These are phyloP conservation scores for Trichosporon asahii DNA, from an alignment of 1,284 basidiomycete genomes.

Conservation along the genomic window DNA sequence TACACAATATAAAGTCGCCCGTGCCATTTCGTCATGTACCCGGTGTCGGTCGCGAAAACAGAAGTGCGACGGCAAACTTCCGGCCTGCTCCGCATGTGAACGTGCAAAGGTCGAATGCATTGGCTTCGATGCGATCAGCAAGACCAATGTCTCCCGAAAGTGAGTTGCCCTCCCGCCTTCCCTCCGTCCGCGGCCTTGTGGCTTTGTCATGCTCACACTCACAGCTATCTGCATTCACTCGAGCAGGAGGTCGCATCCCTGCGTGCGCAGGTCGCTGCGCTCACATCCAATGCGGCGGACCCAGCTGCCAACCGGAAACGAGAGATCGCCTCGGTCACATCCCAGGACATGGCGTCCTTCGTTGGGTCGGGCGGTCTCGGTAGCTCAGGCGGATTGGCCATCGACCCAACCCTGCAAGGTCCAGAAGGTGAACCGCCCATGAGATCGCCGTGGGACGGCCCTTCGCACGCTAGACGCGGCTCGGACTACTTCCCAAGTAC, in stretches of 20 bases:
- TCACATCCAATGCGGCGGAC: conserved; percentile 28
- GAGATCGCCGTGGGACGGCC: conserved; percentile 24
- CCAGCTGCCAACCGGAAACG: conserved; percentile 29
- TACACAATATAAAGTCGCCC: conserved; percentile 48
- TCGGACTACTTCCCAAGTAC: conserved; percentile 35
- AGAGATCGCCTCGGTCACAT: conserved; percentile 29
- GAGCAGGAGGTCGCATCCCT: conserved; percentile 51
- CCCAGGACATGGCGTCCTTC: conserved; percentile 30
- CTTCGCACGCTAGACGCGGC: conserved; percentile 22
- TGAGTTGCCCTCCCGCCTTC: conserved; percentile 27
- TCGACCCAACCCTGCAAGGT: conserved; percentile 26
- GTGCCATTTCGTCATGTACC: conserved; percentile 53
- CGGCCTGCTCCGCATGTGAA: conserved; percentile 49
- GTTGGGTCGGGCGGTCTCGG: conserved; percentile 15
- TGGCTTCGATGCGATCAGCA: conserved; percentile 53
- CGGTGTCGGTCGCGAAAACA: conserved; percentile 51
- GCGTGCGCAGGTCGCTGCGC: conserved; percentile 45
- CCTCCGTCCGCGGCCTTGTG: background rate
- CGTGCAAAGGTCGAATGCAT: conserved; percentile 54
- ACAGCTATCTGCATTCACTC: conserved; percentile 51
- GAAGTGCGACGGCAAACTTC: conserved; percentile 53
- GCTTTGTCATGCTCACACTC: background rate
- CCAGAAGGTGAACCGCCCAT: conserved; percentile 27
- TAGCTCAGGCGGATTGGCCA: conserved; percentile 19
- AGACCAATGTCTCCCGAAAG: conserved; percentile 54